phyloP scores from a whole-genome alignment of 371 early-diverging fungal species.

The Mortierella sp. region DNA sequence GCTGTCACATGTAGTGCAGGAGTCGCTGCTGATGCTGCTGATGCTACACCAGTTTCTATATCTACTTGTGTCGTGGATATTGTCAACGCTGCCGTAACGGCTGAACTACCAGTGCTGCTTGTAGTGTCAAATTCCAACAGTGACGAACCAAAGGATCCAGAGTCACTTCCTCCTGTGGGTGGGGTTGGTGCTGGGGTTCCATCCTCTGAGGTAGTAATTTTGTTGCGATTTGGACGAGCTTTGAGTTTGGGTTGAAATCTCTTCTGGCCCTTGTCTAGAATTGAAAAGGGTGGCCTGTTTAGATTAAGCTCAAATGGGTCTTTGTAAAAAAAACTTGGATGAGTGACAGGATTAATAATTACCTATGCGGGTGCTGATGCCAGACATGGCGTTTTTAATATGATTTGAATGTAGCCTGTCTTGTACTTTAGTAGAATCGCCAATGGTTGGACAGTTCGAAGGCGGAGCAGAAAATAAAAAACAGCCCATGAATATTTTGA shows the following conservation, averaged over 20 bases:
- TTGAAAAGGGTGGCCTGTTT: not conserved
- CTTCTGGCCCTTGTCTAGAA: conserved; percentile 51
- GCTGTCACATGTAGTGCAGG: not conserved
- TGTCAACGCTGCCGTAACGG: not conserved
- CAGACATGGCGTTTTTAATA: conserved; percentile 28
- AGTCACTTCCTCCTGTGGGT: conserved; percentile 22
- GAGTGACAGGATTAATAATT: not conserved
- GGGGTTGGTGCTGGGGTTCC: conserved; percentile 39
- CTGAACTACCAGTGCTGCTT: not conserved
- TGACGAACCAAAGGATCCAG: conserved; percentile 26
- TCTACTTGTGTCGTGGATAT: not conserved
- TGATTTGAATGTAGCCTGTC: not conserved
- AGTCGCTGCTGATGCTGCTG: not conserved
- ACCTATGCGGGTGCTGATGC: conserved; percentile 55
- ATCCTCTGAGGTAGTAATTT: conserved; percentile 34
- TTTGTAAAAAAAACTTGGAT: not conserved
- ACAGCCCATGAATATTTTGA: not conserved
- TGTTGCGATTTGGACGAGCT: conserved; percentile 46
- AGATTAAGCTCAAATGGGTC: not conserved
- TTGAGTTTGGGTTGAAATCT: conserved; percentile 54
- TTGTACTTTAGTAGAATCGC: no score
- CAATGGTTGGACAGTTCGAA: no score
- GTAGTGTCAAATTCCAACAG: conserved; percentile 20
- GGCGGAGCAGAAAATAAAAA: not conserved
- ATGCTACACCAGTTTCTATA: not conserved